Evolutionary conservation across 2,329 filamentous ascomycete species (phyloP), one percentile per base, ranked within the genome.

Genomic region (Magnaporthiopsis rhizophila): DNA sequence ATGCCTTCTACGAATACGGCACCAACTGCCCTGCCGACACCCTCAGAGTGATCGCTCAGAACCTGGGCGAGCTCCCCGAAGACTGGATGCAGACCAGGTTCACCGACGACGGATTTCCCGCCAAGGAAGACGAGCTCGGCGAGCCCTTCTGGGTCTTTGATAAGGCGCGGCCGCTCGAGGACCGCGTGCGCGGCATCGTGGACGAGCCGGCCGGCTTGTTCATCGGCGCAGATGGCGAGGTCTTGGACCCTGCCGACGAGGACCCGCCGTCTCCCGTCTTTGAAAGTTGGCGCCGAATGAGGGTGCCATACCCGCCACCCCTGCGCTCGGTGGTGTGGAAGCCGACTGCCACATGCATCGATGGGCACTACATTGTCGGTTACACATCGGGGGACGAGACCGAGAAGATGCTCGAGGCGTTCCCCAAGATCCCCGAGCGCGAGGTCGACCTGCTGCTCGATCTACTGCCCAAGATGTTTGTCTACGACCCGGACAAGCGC

Each of bases 401-500:
- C 12, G 62, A 68, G 12, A 58, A 58, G 30, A 64, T 68, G 57
- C 57, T 68, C n/a, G 57, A 57, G 30, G 64, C 68, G 30, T 45
- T 68, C n/a, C 67, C 67, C 24, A 66, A 65, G 65, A 71, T 70
- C 50, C 63, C 65, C 28, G 64, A 65, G 38, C 38, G 34, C 36
- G 67, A 70, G 65, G 65, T 65, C 57, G 62, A 57, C 50, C 59
- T 69, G 62, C 61, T 70, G 32, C 36, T 67, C 30, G 67, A 71
- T 59, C 68, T 69, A 38, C 60, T 71, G 26, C 68, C 64, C 38
- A 68, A 66, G 65, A 67, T 69, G 63, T 70, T 71, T 63, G 61
- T 60, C 53, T 69, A 69, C 64, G 65, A 69, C 65, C 64, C 69
- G 50, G 65, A 64, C 28, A 65, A 59, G 21, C 66, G 65, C 9